Evolutionary conservation across 257 asterid genomes (phyloP).

Genomic region (Gentiana macrophylla): DNA sequence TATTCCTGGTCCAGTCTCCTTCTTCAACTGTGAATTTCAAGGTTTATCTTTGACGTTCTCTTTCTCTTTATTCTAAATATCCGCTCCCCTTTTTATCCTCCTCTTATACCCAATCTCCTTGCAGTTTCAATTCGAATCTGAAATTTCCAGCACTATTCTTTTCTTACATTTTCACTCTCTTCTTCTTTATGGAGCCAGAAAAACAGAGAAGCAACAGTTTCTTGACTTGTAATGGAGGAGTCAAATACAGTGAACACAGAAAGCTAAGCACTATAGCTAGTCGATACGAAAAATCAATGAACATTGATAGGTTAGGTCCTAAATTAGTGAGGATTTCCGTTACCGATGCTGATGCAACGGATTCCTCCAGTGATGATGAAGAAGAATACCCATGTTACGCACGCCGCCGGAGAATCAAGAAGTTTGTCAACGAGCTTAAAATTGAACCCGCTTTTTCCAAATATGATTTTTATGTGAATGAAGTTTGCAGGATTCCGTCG

Average conservation of each 20-base stretch:
- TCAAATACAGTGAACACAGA: conserved; percentile 57
- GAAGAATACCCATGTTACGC: conserved; percentile 8
- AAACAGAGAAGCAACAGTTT: conserved; percentile 9
- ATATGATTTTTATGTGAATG: conserved; percentile 9
- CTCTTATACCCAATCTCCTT: conserved; percentile 11
- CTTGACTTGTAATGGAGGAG: conserved; percentile 19
- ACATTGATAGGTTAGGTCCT: conserved; percentile 13
- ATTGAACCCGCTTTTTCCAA: conserved; percentile 25
- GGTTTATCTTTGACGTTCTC: conserved; percentile 31
- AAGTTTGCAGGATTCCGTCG: conserved; percentile 13
- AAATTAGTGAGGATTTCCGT: conserved; percentile 58
- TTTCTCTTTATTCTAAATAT: conserved; percentile 50
- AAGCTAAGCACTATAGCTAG: conserved; percentile 37
- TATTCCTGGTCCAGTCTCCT: no score
- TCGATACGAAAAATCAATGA: conserved; percentile 9
- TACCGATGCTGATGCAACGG: conserved; percentile 85
- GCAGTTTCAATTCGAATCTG: conserved; percentile 64
- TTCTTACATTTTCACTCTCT: background rate
- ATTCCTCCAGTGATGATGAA: conserved; percentile 74
- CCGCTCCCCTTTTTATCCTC: conserved; percentile 13
- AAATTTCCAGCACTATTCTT: conserved; percentile 9
- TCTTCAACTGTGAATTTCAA: conserved; percentile 10
- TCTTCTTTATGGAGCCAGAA: conserved; percentile 9
- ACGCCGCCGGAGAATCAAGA: conserved; percentile 49
- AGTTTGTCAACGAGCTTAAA: conserved; percentile 55